These are phyloP conservation scores for Lichtheimia corymbifera DNA, from an alignment of 371 early-diverging fungal species.

Conservation along the genomic window DNA sequence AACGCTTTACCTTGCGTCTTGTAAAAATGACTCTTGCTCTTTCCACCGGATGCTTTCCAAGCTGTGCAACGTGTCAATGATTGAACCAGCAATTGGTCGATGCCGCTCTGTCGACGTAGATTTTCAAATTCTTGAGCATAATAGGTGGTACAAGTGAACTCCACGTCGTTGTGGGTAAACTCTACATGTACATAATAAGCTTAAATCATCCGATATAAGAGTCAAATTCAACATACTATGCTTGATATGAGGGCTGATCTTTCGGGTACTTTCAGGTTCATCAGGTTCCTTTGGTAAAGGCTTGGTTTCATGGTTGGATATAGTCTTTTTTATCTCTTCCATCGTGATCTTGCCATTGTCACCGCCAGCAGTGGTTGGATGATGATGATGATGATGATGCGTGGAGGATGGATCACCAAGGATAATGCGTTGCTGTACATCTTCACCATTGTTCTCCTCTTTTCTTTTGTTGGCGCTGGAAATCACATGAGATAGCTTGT, in stretches of 20 bases:
- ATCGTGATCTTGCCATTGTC: neutral
- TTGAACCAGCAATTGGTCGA: slow-evolving; percentile 74
- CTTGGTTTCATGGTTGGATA: slow-evolving; percentile 12
- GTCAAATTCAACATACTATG: slow-evolving; percentile 9
- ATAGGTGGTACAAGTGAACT: slow-evolving; percentile 81
- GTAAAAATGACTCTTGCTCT: slow-evolving; percentile 67
- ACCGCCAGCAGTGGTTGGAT: no score
- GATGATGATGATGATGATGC: no score
- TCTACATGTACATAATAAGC: slow-evolving; percentile 31
- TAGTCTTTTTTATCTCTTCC: neutral
- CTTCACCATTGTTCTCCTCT: no score
- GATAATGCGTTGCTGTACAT: no score
- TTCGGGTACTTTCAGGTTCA: slow-evolving; percentile 5
- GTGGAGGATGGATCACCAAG: no score
- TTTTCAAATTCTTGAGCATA: slow-evolving; percentile 88
- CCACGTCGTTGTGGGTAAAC: slow-evolving; percentile 70
- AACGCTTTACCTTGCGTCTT: slow-evolving; percentile 55
- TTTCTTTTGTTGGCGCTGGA: no score
- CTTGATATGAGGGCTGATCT: slow-evolving; percentile 39
- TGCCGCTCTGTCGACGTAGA: slow-evolving; percentile 77
- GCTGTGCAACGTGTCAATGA: slow-evolving; percentile 78
- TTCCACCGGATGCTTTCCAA: slow-evolving; percentile 86
- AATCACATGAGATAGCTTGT: neutral
- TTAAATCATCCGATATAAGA: no score
- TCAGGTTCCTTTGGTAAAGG: slow-evolving; percentile 9